Conservation (phyloP, 352 stramenopile species). For the Globisporangium yorkense region DNA sequence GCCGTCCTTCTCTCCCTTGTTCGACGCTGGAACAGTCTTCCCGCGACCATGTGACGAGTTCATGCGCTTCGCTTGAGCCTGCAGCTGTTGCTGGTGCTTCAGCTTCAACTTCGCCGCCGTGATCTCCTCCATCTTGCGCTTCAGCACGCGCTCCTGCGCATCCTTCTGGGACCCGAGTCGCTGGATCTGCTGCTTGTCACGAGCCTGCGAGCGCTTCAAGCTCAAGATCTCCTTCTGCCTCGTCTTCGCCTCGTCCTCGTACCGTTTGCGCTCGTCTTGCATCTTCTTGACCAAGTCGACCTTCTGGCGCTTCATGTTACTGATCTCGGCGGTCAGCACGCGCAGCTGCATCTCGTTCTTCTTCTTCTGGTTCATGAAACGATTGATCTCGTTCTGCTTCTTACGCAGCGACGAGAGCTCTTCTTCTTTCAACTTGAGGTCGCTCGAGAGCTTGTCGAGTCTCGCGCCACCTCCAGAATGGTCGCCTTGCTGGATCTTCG, state of each 20-base stretch:
- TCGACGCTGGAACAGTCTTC: slow-evolving; percentile 26
- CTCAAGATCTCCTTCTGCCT: slow-evolving; percentile 72
- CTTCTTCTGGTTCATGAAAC: slow-evolving; percentile 79
- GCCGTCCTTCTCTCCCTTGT: slow-evolving; percentile 40
- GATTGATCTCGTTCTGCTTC: slow-evolving; percentile 80
- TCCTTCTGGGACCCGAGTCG: slow-evolving; percentile 77
- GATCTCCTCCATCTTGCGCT: slow-evolving; percentile 86
- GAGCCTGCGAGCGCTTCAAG: slow-evolving; percentile 74
- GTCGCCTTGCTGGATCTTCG: slow-evolving; percentile 58
- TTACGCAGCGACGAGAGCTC: slow-evolving; percentile 67
- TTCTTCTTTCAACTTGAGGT: slow-evolving; percentile 77
- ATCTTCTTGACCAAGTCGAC: slow-evolving; percentile 88
- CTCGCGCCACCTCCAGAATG: slow-evolving; percentile 39
- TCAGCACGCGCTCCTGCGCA: slow-evolving; percentile 80
- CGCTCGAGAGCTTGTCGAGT: slow-evolving; percentile 58
- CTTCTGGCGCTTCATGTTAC: slow-evolving; percentile 86
- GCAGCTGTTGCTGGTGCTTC: slow-evolving; percentile 81
- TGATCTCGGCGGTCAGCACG: slow-evolving; percentile 75
- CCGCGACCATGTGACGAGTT: slow-evolving; percentile 50
- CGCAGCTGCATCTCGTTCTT: slow-evolving; percentile 85
- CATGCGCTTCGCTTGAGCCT: slow-evolving; percentile 61
- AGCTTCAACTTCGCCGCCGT: slow-evolving; percentile 66
- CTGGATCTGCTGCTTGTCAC: slow-evolving; percentile 81
- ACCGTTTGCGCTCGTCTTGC: slow-evolving; percentile 78
- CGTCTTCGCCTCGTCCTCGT: slow-evolving; percentile 76